A percentile compares a stretch with the other conserved stretches of the same genome.
Conservation (phyloP, 306 rosid genomes). For the Alnus glutinosa region DNA sequence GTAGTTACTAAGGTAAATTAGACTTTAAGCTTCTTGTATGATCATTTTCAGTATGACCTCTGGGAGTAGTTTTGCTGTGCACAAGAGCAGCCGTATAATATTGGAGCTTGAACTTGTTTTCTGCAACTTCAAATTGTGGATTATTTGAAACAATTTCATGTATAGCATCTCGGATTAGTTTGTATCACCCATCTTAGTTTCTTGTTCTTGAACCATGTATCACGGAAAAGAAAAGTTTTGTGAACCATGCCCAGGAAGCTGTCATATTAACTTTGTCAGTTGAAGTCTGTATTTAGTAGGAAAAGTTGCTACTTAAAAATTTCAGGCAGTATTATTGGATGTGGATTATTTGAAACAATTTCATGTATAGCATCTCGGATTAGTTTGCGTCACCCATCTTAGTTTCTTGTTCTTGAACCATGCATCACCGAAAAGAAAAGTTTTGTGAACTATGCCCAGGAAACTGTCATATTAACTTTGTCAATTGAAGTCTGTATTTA, state of each 20-base stretch:
- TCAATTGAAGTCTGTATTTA: not conserved
- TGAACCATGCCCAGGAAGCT: constrained; percentile 9
- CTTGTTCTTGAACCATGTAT: not conserved
- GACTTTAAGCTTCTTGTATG: not conserved
- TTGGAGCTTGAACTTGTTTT: not conserved
- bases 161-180: not conserved
- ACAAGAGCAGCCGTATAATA: not conserved
- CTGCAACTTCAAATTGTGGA: not conserved
- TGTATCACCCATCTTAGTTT: not conserved
- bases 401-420: not conserved
- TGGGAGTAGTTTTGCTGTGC: not conserved
- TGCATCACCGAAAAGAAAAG: not conserved
- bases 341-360: not conserved
- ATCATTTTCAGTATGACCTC: not conserved
- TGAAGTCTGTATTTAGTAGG: not conserved
- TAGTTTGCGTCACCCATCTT: constrained; percentile 2
- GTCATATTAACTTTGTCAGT: constrained; percentile 1
- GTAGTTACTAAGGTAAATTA: not conserved
- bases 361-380: not conserved
- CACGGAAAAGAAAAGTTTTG: not conserved
- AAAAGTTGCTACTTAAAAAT: not conserved
- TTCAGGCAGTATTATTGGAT: too few relatives aligned
- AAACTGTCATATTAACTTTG: not conserved
- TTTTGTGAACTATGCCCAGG: constrained; percentile 5
- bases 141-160: not conserved